Base-by-base conservation (phyloP, 768 basidiomycete genomes). In the Podaxis carcinomalis region DNA sequence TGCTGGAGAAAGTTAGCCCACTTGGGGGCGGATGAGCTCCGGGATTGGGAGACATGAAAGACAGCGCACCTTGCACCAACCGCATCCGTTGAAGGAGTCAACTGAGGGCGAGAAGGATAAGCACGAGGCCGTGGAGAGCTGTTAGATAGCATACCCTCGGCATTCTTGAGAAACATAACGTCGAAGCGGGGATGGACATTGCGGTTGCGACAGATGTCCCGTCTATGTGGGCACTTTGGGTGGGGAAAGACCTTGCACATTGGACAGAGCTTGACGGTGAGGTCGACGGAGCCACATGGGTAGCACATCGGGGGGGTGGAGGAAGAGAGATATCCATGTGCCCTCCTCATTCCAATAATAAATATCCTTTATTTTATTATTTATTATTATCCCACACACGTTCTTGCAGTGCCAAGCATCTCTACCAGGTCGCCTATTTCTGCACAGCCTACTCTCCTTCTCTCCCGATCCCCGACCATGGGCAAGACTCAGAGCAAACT, bases 401-500 rank as follows among this genome's bases (percentile, higher is more conserved):
- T 23, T 23, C 40, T 14, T 4, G 7, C 32, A 32, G 40, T 3
- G 40, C 40, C 40, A 42, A 42, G 40, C 13, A 9, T 32, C 32
- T 32, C 7, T 32, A 7, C 32, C 32, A 42, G n/a, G n/a, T 64
- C 49, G 53, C 16, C 60, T 64, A 62, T 61, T 49, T 23, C 61
- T 67, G 64, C 64, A 66, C 65, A 67, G 62, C 64, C 66, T 52
- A 57, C 59, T 59, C 59, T 56, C 58, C 50, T 54, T 60, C 56
- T 68, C 62, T 62, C 63, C 67, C 64, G 51, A 65, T 64, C 68
- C 60, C 57, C 63, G 62, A 64, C 77, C 72, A 98, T 98, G 97
- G 97, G 97, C 75, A 98, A 98, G 80, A 90, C 93, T 36, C 95
- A 98, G 75, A 92, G 89, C 67, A 99, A 98, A 76, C 85, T 99